phyloP scores from a whole-genome alignment of 768 basidiomycete species.

The Suillus decipiens region DNA sequence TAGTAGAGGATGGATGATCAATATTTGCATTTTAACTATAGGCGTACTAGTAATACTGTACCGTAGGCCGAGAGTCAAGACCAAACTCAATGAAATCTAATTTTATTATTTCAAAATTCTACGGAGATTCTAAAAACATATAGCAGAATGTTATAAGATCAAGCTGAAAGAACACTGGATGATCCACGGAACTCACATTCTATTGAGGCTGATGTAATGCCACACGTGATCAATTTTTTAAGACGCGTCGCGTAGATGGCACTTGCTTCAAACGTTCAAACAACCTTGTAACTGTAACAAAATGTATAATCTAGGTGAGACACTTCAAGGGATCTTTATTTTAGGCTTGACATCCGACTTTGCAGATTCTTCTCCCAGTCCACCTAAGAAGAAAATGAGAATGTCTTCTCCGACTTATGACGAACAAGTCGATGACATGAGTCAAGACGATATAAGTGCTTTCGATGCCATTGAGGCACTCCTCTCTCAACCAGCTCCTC shows the following conservation, averaged over 20 bases:
- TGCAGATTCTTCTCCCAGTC: conserved; percentile 28
- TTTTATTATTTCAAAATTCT: neutral
- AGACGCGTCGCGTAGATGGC: conserved; percentile 5
- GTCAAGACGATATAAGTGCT: conserved; percentile 55
- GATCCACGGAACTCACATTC: neutral
- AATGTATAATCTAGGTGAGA: conserved; percentile 2
- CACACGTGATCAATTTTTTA: conserved; percentile 4
- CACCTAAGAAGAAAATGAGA: conserved; percentile 56
- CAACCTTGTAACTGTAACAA: neutral
- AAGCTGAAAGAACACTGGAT: neutral
- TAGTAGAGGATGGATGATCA: neutral
- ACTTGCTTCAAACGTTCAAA: neutral
- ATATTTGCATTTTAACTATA: neutral
- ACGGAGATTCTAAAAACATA: neutral
- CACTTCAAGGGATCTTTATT: no score
- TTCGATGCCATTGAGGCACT: conserved; percentile 53
- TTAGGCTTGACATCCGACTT: neutral
- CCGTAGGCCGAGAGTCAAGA: neutral
- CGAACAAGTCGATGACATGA: conserved; percentile 49
- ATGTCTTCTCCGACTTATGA: conserved; percentile 71
- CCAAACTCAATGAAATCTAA: neutral
- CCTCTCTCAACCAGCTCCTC: conserved; percentile 38
- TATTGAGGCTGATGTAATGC: neutral
- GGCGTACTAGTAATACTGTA: neutral
- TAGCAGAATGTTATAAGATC: neutral